phyloP scores from a whole-genome alignment of 352 stramenopile genomes.

The Saprolegnia diclina region DNA sequence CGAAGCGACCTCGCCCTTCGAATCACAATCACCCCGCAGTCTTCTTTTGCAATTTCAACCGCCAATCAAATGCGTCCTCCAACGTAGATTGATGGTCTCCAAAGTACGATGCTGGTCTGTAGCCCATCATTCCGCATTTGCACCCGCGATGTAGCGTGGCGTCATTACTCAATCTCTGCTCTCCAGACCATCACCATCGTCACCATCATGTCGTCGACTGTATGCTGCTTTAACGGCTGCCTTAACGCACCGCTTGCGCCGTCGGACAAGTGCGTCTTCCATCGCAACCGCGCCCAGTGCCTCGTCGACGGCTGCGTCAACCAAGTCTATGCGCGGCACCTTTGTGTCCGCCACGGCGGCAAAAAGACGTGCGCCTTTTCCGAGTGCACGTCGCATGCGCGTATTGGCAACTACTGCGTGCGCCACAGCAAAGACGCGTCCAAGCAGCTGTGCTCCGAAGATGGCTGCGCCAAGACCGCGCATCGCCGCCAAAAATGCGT shows the following conservation, averaged over 20 bases:
- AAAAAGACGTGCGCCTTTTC: constrained; percentile 70
- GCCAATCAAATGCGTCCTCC: too few species aligned
- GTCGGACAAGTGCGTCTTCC: constrained; percentile 52
- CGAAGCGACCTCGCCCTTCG: too few species aligned
- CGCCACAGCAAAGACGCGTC: constrained; percentile 30
- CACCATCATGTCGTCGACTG: too few species aligned
- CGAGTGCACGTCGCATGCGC: constrained; percentile 59
- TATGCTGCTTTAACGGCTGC: constrained; percentile 8
- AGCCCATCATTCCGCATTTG: too few species aligned
- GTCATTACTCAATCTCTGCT: too few species aligned
- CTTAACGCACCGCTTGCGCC: background rate
- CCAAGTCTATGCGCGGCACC: constrained; percentile 71
- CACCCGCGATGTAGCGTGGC: too few species aligned
- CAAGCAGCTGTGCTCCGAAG: constrained; percentile 7
- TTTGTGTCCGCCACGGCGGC: constrained; percentile 74
- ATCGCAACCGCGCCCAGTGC: constrained; percentile 67
- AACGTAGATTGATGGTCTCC: too few species aligned
- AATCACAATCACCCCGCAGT: too few species aligned
- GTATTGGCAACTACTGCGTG: constrained; percentile 56
- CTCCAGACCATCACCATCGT: too few species aligned
- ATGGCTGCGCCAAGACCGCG: constrained; percentile 14
- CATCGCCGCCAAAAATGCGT: constrained; percentile 18
- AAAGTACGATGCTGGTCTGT: too few species aligned
- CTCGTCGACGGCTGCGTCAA: constrained; percentile 58
- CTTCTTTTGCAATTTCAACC: too few species aligned